A percentile compares a stretch with the other conserved stretches of the same genome.
These are phyloP conservation scores for Cryptococcus floricola DNA, from an alignment of 1,284 basidiomycete species.

Conservation along the genomic window DNA sequence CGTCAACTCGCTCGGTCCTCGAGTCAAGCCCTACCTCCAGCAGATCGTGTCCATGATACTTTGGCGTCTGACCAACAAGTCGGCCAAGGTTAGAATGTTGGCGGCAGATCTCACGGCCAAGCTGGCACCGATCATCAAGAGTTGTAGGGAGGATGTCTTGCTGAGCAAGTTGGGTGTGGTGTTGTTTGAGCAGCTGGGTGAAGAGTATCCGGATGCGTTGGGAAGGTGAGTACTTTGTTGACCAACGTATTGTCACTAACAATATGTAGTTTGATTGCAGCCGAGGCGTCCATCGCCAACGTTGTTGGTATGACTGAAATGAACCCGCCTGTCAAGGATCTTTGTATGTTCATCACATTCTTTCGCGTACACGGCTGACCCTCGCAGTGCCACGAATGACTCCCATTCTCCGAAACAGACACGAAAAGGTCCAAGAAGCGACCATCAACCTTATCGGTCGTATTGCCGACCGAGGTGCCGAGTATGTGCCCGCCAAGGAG, in stretches of 20 bases:
- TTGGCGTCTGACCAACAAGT: constrained; percentile 99
- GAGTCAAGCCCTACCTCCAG: constrained; percentile 97
- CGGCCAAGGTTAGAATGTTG: constrained; percentile 96
- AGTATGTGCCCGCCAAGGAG: constrained; percentile 96
- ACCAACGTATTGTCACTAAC: constrained; percentile 4
- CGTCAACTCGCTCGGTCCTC: constrained; percentile 87
- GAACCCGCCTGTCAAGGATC: constrained; percentile 99
- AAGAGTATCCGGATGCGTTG: constrained; percentile 97
- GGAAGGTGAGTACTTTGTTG: constrained; percentile 55
- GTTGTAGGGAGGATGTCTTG: constrained; percentile 93
- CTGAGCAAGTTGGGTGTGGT: constrained; percentile 96
- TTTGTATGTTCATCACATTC: constrained; percentile 60
- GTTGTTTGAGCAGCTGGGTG: constrained; percentile 96
- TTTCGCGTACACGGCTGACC: constrained; percentile 2
- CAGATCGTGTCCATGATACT: constrained; percentile 99
- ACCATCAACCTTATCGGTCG: constrained; percentile 99
- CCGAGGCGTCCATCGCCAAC: constrained; percentile 96
- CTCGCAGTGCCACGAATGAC: constrained; percentile 92
- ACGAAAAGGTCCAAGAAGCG: constrained; percentile 99
- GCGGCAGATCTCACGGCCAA: constrained; percentile 94
- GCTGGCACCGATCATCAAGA: constrained; percentile 95
- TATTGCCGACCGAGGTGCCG: constrained; percentile 97
- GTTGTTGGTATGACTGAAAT: constrained; percentile 99
- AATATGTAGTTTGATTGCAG: constrained; percentile 83
- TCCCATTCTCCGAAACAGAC: constrained; percentile 95